A percentile compares a stretch with the other conserved stretches of the same genome.
Evolutionary conservation across 176 grass and related monocot genomes (phyloP).

Genomic region (Rhipidocladum racemiflorum): DNA sequence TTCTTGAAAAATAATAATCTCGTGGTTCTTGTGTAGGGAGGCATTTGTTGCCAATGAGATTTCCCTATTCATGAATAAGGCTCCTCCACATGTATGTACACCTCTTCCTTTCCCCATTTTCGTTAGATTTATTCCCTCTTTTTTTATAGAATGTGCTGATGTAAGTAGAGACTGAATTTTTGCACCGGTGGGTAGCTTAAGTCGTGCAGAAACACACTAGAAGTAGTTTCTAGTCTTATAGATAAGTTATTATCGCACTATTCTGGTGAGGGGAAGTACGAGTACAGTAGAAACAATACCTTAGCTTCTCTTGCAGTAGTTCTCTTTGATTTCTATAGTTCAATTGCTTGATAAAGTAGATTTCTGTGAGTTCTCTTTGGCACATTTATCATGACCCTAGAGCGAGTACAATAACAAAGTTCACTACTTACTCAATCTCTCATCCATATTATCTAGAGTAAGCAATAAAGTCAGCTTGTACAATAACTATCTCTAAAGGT

Average conservation of each 20-base stretch:
- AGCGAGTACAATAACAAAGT: too few species aligned
- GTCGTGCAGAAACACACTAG: not conserved
- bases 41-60: constrained; percentile 10
- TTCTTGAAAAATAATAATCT: constrained; percentile 15
- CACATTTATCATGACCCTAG: not conserved
- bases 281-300: not conserved
- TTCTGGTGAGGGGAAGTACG: constrained; percentile 3
- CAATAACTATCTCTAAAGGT: too few species aligned
- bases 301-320: not conserved
- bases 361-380: not conserved
- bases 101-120: not conserved
- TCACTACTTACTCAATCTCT: too few species aligned
- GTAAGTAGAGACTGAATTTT: constrained; percentile 1
- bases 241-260: not conserved
- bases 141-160: not conserved
- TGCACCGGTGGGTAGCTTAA: not conserved
- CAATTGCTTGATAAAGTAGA: not conserved
- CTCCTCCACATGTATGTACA: constrained; percentile 32
- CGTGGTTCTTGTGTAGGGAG: constrained; percentile 31
- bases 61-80: constrained; percentile 7
- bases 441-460: too few species aligned
- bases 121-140: not conserved
- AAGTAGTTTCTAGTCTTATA: not conserved
- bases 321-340: constrained; percentile 11
- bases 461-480: too few species aligned